Conservation (phyloP, 139 green algal genomes). For the Bryopsis sp. region DNA sequence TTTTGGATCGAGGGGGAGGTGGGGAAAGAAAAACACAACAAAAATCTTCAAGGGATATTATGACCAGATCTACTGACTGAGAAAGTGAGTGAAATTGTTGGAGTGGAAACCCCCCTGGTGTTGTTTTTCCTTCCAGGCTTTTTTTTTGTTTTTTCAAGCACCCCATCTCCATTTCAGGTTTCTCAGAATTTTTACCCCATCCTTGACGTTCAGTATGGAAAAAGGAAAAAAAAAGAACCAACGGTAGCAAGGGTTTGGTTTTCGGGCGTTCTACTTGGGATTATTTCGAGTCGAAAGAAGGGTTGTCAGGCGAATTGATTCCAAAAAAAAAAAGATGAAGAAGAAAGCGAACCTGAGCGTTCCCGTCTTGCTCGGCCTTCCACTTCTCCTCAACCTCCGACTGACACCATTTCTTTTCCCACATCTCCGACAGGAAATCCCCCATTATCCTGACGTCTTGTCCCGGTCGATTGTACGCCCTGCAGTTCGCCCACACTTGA, state of each 20-base stretch:
- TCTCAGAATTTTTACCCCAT: too few species aligned
- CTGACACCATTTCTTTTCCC: conserved; percentile 27
- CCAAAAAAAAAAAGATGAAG: background rate
- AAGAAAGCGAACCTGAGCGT: background rate
- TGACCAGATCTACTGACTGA: background rate
- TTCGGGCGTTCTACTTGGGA: background rate
- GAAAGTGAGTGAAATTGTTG: background rate
- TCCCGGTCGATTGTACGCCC: conserved; percentile 25
- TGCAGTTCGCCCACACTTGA: conserved; percentile 27
- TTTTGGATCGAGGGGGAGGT: background rate
- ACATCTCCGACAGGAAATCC: conserved; percentile 22
- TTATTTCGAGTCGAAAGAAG: background rate
- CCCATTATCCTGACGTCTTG: conserved; percentile 27
- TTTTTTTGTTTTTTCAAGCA: too few species aligned
- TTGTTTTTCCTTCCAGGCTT: too few species aligned
- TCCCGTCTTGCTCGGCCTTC: background rate
- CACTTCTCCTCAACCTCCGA: conserved; percentile 21
- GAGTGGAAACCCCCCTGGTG: background rate
- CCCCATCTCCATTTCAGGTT: too few species aligned
- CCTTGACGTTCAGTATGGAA: too few species aligned
- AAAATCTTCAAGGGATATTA: background rate
- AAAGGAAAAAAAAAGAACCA: background rate
- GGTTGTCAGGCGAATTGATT: background rate
- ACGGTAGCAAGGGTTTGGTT: background rate
- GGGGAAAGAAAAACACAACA: background rate